A percentile compares a stretch with the other conserved stretches of the same genome.
These are phyloP conservation scores for Cyclotella atomus DNA, from an alignment of 108 stramenopile species.

Conservation along the genomic window DNA sequence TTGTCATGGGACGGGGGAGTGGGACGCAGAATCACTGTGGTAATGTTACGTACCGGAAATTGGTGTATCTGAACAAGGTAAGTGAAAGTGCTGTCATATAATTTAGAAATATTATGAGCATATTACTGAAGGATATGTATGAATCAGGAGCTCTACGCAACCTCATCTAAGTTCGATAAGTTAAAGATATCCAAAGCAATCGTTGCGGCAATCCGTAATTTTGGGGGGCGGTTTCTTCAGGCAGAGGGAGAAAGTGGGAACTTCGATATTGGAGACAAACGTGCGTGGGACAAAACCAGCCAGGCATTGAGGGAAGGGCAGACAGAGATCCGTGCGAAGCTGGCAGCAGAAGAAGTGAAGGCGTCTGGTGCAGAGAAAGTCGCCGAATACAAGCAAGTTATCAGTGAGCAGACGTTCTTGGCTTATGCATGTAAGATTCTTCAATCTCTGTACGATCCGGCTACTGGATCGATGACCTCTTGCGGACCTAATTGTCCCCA, in stretches of 20 bases:
- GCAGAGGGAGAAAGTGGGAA: conserved; percentile 57
- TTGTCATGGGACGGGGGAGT: conserved; percentile 57
- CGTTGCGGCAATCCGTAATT: conserved; percentile 71
- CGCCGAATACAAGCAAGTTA: conserved; percentile 35
- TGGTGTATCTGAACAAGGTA: conserved; percentile 50
- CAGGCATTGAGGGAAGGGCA: conserved; percentile 90
- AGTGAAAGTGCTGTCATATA: background rate
- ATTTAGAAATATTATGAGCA: background rate
- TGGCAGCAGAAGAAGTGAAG: conserved; percentile 55
- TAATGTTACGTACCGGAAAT: conserved; percentile 58
- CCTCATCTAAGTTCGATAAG: conserved; percentile 79
- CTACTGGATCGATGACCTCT: conserved; percentile 5
- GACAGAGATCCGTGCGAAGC: conserved; percentile 64
- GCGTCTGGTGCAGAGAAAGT: conserved; percentile 29
- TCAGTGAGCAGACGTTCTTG: conserved; percentile 39
- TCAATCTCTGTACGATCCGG: conserved; percentile 34
- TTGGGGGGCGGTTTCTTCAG: conserved; percentile 61
- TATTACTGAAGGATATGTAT: background rate
- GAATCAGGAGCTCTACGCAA: conserved; percentile 74
- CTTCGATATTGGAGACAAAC: conserved; percentile 89
- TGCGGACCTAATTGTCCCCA: conserved; percentile 39
- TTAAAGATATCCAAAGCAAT: conserved; percentile 80
- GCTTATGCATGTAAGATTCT: conserved; percentile 29
- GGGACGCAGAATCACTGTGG: conserved; percentile 62
- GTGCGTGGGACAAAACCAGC: conserved; percentile 84